These are phyloP conservation scores for Citrus mangshanensis DNA, from an alignment of 345 rosid genomes.

Conservation along the genomic window DNA sequence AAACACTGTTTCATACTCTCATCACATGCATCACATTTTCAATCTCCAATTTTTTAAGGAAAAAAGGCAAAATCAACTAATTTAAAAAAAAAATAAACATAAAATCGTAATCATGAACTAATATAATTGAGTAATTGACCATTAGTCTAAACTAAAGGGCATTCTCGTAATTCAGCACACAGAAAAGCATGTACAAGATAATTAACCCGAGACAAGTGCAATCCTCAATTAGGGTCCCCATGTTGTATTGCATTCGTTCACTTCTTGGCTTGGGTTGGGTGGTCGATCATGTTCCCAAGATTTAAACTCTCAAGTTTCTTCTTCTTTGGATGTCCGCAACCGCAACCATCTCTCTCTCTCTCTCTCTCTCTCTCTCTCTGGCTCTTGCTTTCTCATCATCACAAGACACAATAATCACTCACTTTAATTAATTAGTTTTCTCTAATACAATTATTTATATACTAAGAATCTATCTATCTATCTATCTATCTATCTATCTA, in stretches of 20 bases:
- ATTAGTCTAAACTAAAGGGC: background rate
- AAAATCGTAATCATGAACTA: background rate
- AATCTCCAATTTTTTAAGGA: background rate
- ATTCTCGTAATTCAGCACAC: background rate
- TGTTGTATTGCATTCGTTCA: background rate
- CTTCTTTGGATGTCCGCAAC: slow-evolving; percentile 66
- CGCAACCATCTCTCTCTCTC: slow-evolving; percentile 33
- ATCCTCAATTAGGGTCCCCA: slow-evolving; percentile 16
- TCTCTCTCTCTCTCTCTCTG: slow-evolving; percentile 3
- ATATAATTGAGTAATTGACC: background rate
- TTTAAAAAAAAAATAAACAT: no score
- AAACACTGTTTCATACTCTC: background rate
- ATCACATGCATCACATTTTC: slow-evolving; percentile 15
- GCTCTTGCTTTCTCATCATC: no score
- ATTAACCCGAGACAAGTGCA: slow-evolving; percentile 19
- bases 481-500: background rate
- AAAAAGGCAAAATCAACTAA: background rate
- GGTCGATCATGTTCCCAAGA: slow-evolving; percentile 33
- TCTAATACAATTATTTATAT: background rate
- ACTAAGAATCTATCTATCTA: no score
- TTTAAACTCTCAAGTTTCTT: slow-evolving; percentile 20
- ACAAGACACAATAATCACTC: background rate
- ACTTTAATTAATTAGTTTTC: background rate
- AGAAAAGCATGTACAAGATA: no score
- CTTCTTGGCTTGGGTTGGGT: slow-evolving; percentile 25